phyloP scores from a whole-genome alignment of 768 basidiomycete species.

The Paxillus involutus region DNA sequence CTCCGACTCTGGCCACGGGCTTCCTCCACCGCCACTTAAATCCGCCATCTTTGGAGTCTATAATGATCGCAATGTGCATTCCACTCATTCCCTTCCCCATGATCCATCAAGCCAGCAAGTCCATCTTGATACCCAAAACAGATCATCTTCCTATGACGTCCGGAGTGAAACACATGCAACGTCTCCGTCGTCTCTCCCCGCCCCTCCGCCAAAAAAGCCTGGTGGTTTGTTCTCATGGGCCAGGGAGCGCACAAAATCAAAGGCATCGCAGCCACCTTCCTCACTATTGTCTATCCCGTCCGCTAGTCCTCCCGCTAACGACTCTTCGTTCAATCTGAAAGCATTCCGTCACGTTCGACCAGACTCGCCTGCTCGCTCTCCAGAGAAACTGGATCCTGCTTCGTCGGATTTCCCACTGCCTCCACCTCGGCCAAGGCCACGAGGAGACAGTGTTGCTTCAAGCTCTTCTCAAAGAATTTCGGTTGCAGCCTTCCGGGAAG shows the following conservation, averaged over 20 bases:
- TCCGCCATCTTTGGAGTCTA: constrained; percentile 64
- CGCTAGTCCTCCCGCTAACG: constrained; percentile 18
- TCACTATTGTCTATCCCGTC: constrained; percentile 33
- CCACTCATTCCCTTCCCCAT: constrained; percentile 64
- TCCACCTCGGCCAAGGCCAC: constrained; percentile 45
- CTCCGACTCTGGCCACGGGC: constrained; percentile 44
- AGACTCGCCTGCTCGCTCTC: constrained; percentile 34
- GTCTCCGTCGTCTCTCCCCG: constrained; percentile 15
- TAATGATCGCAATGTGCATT: constrained; percentile 50
- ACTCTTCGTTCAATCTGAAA: constrained; percentile 65
- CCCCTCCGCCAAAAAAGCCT: constrained; percentile 32
- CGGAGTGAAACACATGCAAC: constrained; percentile 5
- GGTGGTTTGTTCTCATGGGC: constrained; percentile 36
- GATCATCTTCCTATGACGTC: constrained; percentile 12
- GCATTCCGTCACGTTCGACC: constrained; percentile 69
- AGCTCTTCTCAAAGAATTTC: constrained; percentile 75
- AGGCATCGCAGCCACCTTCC: constrained; percentile 27
- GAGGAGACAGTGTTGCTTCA: constrained; percentile 58
- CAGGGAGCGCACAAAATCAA: constrained; percentile 37
- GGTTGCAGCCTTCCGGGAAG: constrained; percentile 80
- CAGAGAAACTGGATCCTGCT: constrained; percentile 26
- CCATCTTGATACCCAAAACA: constrained; percentile 20
- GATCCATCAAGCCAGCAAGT: constrained; percentile 24
- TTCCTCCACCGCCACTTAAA: constrained; percentile 60
- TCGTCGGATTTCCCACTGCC: constrained; percentile 30